These are phyloP conservation scores for Claviceps cyperi DNA, from an alignment of 2,329 filamentous ascomycete genomes.

Conservation along the genomic window DNA sequence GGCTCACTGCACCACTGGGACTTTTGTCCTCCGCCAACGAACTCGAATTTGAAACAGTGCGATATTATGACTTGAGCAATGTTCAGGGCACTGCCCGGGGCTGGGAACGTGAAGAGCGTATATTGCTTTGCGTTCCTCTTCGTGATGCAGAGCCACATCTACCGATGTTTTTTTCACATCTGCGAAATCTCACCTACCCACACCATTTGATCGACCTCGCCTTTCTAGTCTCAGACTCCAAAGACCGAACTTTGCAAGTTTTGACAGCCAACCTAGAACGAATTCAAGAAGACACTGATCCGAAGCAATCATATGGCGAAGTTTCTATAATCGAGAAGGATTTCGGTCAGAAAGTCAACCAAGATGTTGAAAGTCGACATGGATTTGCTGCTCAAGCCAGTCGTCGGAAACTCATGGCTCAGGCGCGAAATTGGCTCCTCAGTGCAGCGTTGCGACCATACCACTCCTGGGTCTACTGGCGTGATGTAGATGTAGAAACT, in stretches of 20 bases:
- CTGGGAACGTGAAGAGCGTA: slow-evolving; percentile 93
- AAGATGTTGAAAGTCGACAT: slow-evolving; percentile 94
- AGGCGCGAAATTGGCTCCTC: slow-evolving; percentile 91
- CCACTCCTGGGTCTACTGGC: slow-evolving; percentile 99
- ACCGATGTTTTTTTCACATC: slow-evolving; percentile 96
- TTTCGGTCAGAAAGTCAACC: slow-evolving; percentile 94
- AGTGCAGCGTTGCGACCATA: slow-evolving; percentile 86
- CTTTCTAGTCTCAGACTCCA: slow-evolving; percentile 94
- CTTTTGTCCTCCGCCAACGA: slow-evolving; percentile 53
- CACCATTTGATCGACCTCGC: slow-evolving; percentile 93
- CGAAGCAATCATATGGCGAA: slow-evolving; percentile 77
- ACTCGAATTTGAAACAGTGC: slow-evolving; percentile 80
- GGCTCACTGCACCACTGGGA: slow-evolving; percentile 52
- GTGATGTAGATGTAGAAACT: slow-evolving; percentile 95
- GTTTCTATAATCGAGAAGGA: slow-evolving; percentile 98
- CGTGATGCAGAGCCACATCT: slow-evolving; percentile 86
- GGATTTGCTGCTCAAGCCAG: slow-evolving; percentile 93
- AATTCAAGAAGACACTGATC: slow-evolving; percentile 67
- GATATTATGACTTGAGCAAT: slow-evolving; percentile 90
- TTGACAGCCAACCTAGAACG: slow-evolving; percentile 62
- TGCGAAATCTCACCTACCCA: slow-evolving; percentile 92
- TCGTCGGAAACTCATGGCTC: slow-evolving; percentile 91
- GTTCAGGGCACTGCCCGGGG: slow-evolving; percentile 83
- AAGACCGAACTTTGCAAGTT: slow-evolving; percentile 71
- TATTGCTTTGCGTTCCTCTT: slow-evolving; percentile 85